Evolutionary conservation across 768 basidiomycete genomes (phyloP), one percentile per base, ranked within the genome.

Genomic region (Infundibulicybe gibba): DNA sequence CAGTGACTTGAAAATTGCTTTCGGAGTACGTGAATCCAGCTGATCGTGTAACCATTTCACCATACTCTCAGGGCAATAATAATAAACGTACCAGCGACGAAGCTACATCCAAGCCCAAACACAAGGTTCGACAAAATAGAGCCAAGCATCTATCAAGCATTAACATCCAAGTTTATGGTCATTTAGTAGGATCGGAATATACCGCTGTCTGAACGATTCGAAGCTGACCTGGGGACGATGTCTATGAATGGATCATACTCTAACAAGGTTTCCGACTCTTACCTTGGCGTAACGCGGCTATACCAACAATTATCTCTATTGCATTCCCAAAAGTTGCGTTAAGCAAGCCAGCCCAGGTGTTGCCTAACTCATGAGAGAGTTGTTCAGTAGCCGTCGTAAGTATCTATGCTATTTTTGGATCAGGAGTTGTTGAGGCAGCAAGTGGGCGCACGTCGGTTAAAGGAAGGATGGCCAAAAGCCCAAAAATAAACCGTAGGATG

Each of bases 151-250:
- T 25, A 25, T 25, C 25, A 25, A 25, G 3, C 25, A 25, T 25
- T 25, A 8, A 25, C 25, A 25, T 25, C 8, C n/a, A n/a, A n/a
- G n/a, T n/a, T n/a, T n/a, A n/a, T n/a, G n/a, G 25, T 25, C 4
- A 25, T 25, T 25, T 25, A 3, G 25, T 25, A 4, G 25, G 3
- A 8, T 9, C 41, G 15, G 9, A 13, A 32, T 11, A 49, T 49
- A 89, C 87, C 32, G 92, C 93, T 21, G 90, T 94, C 65, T 97
- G 92, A 2, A 97, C 94, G 56, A 97, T 87, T 31, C 88, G 83
- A 13, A 94, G 73, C 65, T 97, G 77, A 46, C 79, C 89, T 87
- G 56, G 31, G 33, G 25, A 16, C 16, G 40, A 39, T n/a, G 31
- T 39, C 19, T 49, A 49, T 40, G 45, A 49, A 17, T 14, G 32